Base-by-base conservation (phyloP, 2,329 filamentous ascomycete genomes). In the Rutstroemia sp. region DNA sequence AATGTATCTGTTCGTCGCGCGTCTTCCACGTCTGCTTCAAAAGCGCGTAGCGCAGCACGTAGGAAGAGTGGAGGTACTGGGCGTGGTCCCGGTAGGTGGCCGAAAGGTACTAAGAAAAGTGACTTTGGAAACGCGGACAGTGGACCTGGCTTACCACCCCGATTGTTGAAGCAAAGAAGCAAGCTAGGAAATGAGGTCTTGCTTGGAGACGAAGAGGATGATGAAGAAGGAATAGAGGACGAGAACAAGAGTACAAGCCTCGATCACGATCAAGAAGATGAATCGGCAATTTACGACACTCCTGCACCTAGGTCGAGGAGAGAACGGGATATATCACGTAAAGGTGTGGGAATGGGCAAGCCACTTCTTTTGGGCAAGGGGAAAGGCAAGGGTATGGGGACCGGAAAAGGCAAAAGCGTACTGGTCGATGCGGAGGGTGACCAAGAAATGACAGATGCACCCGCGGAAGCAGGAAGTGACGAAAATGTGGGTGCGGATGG, bases 81-180 rank as follows among this genome's bases (percentile, higher is more conserved):
- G 2, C 77, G 83, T 51, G 83, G 83, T 0, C 83, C 83, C 1
- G 83, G 83, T 0, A 76, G 83, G 44, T 86, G 82, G 81, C 83
- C 83, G 0, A 86, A 86, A 66, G 83, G 83, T 5, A 85, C 82
- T 0, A 86, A 84, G 69, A 86, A 86, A 68, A 79, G 79, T 41
- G 83, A 86, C 64, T 86, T 86, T 56, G 82, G 82, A 0, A 85
- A 85, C 59, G 83, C 83, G 0, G 80, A 81, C 37, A 85, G 82
- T 63, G 83, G 82, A 1, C 83, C 83, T 2, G 83, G 83, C 2
- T 70, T 86, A 17, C 82, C 83, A 1, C 83, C 83, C 2, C 76
- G 75, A 47, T 47, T 66, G 12, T 16, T 60, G 7, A 69, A 67
- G 37, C 60, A 65, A 54, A 62, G 63, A 56, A 69, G 68, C 52